Conservation (phyloP, 441 rosid species). For the Brassica balearica region DNA sequence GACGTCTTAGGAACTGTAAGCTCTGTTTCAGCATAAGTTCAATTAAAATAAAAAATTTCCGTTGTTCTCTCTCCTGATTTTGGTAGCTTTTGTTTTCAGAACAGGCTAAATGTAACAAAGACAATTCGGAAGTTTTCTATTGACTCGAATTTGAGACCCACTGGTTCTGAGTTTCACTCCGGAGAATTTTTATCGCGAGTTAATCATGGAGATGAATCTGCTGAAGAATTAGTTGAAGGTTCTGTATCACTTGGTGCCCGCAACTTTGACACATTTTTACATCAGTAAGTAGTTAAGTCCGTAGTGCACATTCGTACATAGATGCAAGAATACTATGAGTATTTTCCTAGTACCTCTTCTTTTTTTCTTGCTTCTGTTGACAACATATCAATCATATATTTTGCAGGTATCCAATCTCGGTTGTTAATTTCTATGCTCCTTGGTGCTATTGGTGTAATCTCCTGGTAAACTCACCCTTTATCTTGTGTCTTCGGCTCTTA, state of each 20-base stretch:
- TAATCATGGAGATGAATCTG: conserved; percentile 87
- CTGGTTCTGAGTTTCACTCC: conserved; percentile 88
- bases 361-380: conserved; percentile 25
- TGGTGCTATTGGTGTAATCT: conserved; percentile 99
- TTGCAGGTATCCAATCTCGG: conserved; percentile 87
- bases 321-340: conserved; percentile 10
- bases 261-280: conserved; percentile 76
- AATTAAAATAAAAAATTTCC: too few relatives aligned
- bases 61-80: conserved; percentile 32
- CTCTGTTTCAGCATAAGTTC: conserved; percentile 32
- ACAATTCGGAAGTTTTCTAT: conserved; percentile 91
- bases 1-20: conserved; percentile 99
- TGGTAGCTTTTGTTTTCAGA: conserved; percentile 62
- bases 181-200: conserved; percentile 60
- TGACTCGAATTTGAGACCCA: conserved; percentile 74
- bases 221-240: conserved; percentile 72
- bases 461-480: conserved; percentile 61
- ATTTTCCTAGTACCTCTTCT: neutral
- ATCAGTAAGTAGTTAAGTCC: conserved; percentile 64
- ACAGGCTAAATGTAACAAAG: conserved; percentile 97
- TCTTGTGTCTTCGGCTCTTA: conserved; percentile 22
- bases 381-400: conserved; percentile 22
- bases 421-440: conserved; percentile 94
- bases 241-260: conserved; percentile 59
- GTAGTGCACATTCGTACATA: conserved; percentile 4